A percentile compares a stretch with the other conserved stretches of the same genome.
Evolutionary conservation across 768 basidiomycete genomes (phyloP).

Genomic region (Tremella mesenterica): DNA sequence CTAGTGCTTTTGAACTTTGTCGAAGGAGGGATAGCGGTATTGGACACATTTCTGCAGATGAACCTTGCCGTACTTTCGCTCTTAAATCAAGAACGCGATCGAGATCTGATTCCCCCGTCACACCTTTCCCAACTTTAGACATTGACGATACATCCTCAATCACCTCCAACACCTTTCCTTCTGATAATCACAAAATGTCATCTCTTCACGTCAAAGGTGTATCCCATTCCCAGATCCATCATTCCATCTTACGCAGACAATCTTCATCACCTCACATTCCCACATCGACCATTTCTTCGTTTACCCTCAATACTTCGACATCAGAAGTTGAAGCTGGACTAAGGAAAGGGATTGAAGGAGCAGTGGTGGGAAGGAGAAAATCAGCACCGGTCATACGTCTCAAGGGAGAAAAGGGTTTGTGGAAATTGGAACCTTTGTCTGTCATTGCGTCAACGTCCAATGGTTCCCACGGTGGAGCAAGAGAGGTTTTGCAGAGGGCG

Average conservation of each 20-base stretch:
- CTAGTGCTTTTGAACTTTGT: slow-evolving; percentile 9
- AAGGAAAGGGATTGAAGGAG: neutral
- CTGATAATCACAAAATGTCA: no score
- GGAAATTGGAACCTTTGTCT: neutral
- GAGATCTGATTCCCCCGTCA: slow-evolving; percentile 3
- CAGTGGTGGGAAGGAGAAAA: neutral
- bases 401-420: neutral
- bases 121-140: slow-evolving; percentile 3
- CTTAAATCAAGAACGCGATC: neutral
- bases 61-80: neutral
- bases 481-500: neutral
- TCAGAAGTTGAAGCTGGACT: neutral
- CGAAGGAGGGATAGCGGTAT: slow-evolving; percentile 1
- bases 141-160: no score
- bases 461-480: neutral
- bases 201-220: no score
- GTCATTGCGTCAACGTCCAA: neutral
- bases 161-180: neutral
- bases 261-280: neutral
- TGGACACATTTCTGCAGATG: neutral
- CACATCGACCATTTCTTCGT: no score
- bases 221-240: neutral
- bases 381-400: neutral
- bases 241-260: neutral
- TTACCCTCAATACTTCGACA: no score